These are phyloP conservation scores for Flaveria linearis DNA, from an alignment of 129 eudicot species.

Conservation along the genomic window DNA sequence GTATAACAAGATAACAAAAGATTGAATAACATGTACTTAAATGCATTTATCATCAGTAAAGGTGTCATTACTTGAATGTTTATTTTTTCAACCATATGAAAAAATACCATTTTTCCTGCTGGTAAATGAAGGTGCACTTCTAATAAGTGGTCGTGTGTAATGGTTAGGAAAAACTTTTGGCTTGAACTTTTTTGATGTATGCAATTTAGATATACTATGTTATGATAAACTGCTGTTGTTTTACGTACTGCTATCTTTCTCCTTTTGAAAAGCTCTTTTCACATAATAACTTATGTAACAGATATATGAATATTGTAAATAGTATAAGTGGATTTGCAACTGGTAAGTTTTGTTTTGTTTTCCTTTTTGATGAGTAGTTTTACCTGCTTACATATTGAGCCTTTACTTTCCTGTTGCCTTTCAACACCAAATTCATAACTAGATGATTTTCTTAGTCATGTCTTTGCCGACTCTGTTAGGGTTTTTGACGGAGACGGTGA, in stretches of 20 bases:
- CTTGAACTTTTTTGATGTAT: no score
- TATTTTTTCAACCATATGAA: conserved; percentile 6
- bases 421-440: no score
- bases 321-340: neutral
- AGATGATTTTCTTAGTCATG: neutral
- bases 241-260: neutral
- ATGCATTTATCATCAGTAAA: conserved; percentile 15
- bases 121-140: neutral
- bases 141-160: neutral
- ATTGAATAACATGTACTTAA: neutral
- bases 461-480: no score
- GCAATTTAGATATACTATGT: no score
- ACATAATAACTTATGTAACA: neutral
- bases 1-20: no score
- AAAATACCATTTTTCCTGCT: neutral
- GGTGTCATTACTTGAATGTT: conserved; percentile 9
- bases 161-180: no score
- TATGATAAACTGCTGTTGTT: no score
- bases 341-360: neutral
- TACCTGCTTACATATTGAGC: neutral
- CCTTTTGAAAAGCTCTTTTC: neutral
- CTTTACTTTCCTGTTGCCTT: no score
- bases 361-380: neutral
- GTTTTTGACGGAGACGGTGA: no score
- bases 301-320: neutral